These are phyloP conservation scores for Caloboletus firmus DNA, from an alignment of 1,284 basidiomycete genomes.

Conservation along the genomic window DNA sequence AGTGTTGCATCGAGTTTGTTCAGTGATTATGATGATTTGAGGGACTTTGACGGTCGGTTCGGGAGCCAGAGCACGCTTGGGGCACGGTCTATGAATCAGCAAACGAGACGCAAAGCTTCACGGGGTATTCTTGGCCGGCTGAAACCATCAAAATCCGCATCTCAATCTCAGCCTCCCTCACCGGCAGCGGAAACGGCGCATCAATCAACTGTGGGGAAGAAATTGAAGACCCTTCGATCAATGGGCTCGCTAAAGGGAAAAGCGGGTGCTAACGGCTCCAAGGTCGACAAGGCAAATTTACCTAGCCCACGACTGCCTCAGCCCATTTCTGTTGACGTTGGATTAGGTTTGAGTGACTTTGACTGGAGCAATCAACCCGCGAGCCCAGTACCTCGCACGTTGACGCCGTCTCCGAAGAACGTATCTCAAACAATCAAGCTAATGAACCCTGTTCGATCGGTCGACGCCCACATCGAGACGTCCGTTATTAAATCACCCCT, in stretches of 20 bases:
- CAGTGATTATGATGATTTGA: constrained; percentile 82
- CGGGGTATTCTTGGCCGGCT: constrained; percentile 63
- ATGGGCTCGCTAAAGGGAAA: constrained; percentile 74
- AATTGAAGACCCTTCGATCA: constrained; percentile 70
- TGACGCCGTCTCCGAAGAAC: constrained; percentile 21
- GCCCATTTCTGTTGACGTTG: constrained; percentile 52
- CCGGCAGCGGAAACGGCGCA: constrained; percentile 39
- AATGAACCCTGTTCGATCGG: constrained; percentile 12
- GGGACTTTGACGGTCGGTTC: constrained; percentile 80
- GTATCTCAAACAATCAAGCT: constrained; percentile 25
- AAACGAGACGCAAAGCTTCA: constrained; percentile 54
- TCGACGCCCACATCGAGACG: constrained; percentile 27
- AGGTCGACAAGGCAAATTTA: constrained; percentile 38
- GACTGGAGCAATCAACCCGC: constrained; percentile 46
- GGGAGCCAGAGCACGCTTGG: constrained; percentile 75
- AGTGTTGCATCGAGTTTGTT: constrained; percentile 64
- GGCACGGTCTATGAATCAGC: constrained; percentile 38
- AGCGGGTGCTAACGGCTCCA: constrained; percentile 26
- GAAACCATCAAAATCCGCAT: constrained; percentile 44
- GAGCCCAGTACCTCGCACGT: constrained; percentile 24
- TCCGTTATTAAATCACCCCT: constrained; percentile 19
- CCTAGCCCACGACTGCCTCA: constrained; percentile 54
- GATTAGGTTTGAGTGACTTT: constrained; percentile 58
- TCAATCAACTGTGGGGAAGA: constrained; percentile 44
- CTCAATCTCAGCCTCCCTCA: constrained; percentile 43